Base-by-base conservation (phyloP, 164 flowering plant genomes). In the Protea cynaroides region DNA sequence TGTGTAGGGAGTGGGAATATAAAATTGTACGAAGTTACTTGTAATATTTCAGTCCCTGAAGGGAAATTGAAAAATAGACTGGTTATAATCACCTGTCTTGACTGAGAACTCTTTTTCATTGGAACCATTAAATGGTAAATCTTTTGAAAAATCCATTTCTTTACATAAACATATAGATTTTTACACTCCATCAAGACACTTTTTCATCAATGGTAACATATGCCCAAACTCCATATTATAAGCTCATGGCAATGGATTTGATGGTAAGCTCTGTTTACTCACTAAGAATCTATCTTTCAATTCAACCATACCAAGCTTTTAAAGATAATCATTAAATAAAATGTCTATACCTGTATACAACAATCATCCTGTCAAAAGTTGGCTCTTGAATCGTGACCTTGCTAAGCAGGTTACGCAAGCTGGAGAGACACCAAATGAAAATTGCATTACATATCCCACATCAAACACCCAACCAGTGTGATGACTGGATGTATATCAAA, bases 341-440 rank as follows among this genome's bases (percentile, higher is more conserved):
- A 61, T 56, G 58, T 10, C 25, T 25, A 25, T 78, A 90, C 97
- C 98, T 87, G 85, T 94, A 94, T 59, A 94, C 81, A 68, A 91
- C 99, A 65, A 91, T 89, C 21, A 91, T 89, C 79, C 96, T 80
- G 65, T 94, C 96, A 75, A 94, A 91, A 19, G 99, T 94, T 23
- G 99, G 99, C 74, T 94, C 99, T 71, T 91, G 95, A 62, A 91
- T 85, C n/a, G 88, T 89, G 70, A 76, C 79, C 80, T 88, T 84
- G 73, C 83, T 70, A 58, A 76, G 58, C 75, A 94, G 65, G 72
- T 79, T 94, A 49, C 62, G 67, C 55, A 76, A 22, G 71, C 98
- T 92, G 85, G 37, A 65, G 29, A 34, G 24, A 56, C 29, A 70
- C 1, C 70, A 65, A 70, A 76, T 15, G 37, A 12, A 46, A 58